Conservation (phyloP, 1,139 yeast genomes). For the Suhomyces taliae region DNA sequence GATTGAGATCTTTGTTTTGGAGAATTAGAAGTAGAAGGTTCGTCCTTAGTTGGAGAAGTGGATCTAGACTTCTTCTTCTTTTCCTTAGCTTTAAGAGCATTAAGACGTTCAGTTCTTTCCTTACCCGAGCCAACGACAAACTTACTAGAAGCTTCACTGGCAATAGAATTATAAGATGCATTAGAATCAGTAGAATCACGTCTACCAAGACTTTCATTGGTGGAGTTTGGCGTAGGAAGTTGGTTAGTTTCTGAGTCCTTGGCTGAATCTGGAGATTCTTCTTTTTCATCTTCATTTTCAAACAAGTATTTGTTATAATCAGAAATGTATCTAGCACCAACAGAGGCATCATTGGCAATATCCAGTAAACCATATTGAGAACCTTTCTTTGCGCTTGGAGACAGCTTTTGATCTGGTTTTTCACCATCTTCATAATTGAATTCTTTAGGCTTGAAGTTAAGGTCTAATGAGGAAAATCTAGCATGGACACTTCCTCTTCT, state of each 20-base stretch:
- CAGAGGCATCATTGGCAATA: slow-evolving; percentile 16
- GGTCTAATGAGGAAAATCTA: slow-evolving; percentile 28
- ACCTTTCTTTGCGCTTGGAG: background rate
- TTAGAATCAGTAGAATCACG: slow-evolving; percentile 24
- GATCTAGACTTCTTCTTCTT: slow-evolving; percentile 9
- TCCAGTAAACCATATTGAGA: slow-evolving; percentile 16
- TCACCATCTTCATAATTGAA: slow-evolving; percentile 15
- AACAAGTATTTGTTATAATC: slow-evolving; percentile 36
- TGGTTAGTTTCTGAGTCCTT: slow-evolving; percentile 11
- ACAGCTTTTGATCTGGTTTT: slow-evolving; percentile 3
- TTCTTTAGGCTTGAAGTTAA: slow-evolving; percentile 26
- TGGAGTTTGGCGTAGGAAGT: slow-evolving; percentile 20
- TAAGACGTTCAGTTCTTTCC: slow-evolving; percentile 19
- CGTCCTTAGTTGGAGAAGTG: slow-evolving; percentile 7
- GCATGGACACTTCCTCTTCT: slow-evolving; percentile 7
- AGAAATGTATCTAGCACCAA: slow-evolving; percentile 28
- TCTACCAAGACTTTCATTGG: slow-evolving; percentile 19
- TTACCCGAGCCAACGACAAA: slow-evolving; percentile 31
- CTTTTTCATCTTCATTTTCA: slow-evolving; percentile 25
- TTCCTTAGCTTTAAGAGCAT: slow-evolving; percentile 10
- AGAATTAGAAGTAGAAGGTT: slow-evolving; percentile 1
- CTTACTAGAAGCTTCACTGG: slow-evolving; percentile 38
- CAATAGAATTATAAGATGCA: slow-evolving; percentile 36
- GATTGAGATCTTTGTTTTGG: slow-evolving; percentile 5
- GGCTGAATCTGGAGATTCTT: slow-evolving; percentile 8